Base-by-base conservation (phyloP, 2,329 filamentous ascomycete genomes). In the Arthrinium phaeospermum region DNA sequence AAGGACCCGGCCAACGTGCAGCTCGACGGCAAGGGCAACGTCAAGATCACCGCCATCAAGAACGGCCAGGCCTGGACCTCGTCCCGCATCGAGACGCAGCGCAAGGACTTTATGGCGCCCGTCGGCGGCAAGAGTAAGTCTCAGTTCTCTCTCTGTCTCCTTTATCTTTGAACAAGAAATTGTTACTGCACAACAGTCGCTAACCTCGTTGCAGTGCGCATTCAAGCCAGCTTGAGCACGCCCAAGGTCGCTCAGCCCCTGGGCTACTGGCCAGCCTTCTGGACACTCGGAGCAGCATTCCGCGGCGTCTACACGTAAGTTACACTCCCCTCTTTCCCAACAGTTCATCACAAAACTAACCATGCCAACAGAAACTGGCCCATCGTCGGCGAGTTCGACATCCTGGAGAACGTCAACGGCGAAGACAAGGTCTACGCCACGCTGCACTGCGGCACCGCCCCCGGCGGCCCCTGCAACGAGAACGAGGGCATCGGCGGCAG, bases 221-320 rank as follows among this genome's bases (percentile, higher is more conserved):
- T 73, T 22, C 71, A 73, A 34, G 72, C 72, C 8, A 72, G 72
- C 37, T 13, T 72, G 30, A 67, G 41, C 12, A 45, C 71, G 14
- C 72, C 72, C 22, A 46, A 44, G n/a, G 61, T 72, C 14, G 64
- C 45, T 6, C 69, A 72, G 34, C 73, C 75, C 12, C 57, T 67
- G 19, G 75, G 75, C 6, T 74, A 86, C 77, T 86, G 85, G 85
- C 83, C 82, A 0, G 85, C 85, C 0, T 86, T 86, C 74, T 87
- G 85, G 85, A 78, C 81, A 19, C 80, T 87, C 30, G 85, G 85
- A 6, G 73, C 78, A 4, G 76, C 73, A 1, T 85, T 81, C 77
- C 80, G 84, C 68, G 77, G 76, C 44, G 80, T 83, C 73, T 82
- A 82, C 67, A 61, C 49, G 61, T 70, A 10, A 70, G 69, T 46